Conservation (phyloP, 2,329 filamentous ascomycete genomes). For the Waltergamsia citrina region DNA sequence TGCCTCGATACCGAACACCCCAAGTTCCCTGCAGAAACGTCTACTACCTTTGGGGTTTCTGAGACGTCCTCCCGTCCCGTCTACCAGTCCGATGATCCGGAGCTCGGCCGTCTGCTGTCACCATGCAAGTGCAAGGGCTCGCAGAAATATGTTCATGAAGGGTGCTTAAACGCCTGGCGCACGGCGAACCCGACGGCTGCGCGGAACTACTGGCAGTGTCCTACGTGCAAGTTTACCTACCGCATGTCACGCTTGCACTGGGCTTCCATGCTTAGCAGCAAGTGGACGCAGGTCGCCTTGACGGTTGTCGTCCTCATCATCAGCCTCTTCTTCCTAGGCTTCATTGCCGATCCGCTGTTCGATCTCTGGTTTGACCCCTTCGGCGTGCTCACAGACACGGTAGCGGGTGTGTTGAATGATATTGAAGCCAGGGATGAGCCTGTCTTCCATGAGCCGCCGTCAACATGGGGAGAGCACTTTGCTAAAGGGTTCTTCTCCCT, state of each 20-base stretch:
- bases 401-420: conserved; percentile 34
- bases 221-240: conserved; percentile 80
- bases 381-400: conserved; percentile 46
- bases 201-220: conserved; percentile 78
- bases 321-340: conserved; percentile 75
- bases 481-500: conserved; percentile 84
- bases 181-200: conserved; percentile 54
- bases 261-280: conserved; percentile 61
- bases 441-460: conserved; percentile 37
- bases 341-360: conserved; percentile 86
- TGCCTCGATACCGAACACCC: conserved; percentile 63
- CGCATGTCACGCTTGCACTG: conserved; percentile 67
- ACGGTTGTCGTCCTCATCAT: conserved; percentile 63
- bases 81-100: conserved; percentile 67
- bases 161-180: conserved; percentile 78
- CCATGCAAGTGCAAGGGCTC: conserved; percentile 93
- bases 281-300: conserved; percentile 55
- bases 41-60: conserved; percentile 21
- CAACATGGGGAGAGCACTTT: conserved; percentile 74
- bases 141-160: conserved; percentile 89
- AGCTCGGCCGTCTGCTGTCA: conserved; percentile 69
- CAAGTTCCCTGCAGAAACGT: conserved; percentile 27
- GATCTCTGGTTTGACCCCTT: conserved; percentile 77
- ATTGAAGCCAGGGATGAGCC: conserved; percentile 22
- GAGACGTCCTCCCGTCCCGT: conserved; percentile 22